Conservation (phyloP, 495 filamentous ascomycete species). For the Aspergillus egyptiacus region DNA sequence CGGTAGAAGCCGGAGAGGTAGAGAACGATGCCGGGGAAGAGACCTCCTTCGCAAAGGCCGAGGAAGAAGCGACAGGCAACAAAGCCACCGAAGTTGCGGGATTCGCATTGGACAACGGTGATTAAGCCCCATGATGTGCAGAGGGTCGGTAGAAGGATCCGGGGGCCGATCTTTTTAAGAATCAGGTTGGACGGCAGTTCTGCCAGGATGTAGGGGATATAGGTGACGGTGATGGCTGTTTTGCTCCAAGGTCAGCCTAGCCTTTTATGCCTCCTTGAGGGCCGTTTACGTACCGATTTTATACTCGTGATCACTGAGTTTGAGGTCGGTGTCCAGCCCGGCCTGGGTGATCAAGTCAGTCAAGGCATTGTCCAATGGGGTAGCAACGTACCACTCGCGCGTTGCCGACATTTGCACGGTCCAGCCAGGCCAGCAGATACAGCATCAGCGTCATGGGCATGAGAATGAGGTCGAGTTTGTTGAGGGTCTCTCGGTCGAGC, state of each 20-base stretch:
- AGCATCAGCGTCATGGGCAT: slow-evolving; percentile 13
- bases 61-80: slow-evolving; percentile 11
- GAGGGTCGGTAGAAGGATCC: slow-evolving; percentile 10
- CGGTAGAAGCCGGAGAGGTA: slow-evolving; percentile 15
- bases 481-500: slow-evolving; percentile 7
- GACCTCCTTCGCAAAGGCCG: slow-evolving; percentile 9
- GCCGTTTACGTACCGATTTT: slow-evolving; percentile 2
- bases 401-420: slow-evolving; percentile 14
- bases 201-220: slow-evolving; percentile 11
- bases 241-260: background rate
- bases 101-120: slow-evolving; percentile 10
- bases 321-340: slow-evolving; percentile 10
- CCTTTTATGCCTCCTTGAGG: too few relatives aligned
- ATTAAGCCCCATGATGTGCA: slow-evolving; percentile 10
- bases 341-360: background rate
- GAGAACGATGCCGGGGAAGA: slow-evolving; percentile 10
- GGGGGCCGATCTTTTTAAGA: slow-evolving; percentile 12
- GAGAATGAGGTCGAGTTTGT: slow-evolving; percentile 8
- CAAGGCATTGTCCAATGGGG: background rate
- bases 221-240: slow-evolving; percentile 14
- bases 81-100: slow-evolving; percentile 7
- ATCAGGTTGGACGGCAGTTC: slow-evolving; percentile 14
- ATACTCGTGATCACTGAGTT: slow-evolving; percentile 10
- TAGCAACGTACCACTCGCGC: slow-evolving; percentile 5
- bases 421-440: slow-evolving; percentile 14